A percentile compares a stretch with the other conserved stretches of the same genome.
phyloP scores from a whole-genome alignment of 1,284 basidiomycete genomes.

The Cutaneotrichosporon dermatis region DNA sequence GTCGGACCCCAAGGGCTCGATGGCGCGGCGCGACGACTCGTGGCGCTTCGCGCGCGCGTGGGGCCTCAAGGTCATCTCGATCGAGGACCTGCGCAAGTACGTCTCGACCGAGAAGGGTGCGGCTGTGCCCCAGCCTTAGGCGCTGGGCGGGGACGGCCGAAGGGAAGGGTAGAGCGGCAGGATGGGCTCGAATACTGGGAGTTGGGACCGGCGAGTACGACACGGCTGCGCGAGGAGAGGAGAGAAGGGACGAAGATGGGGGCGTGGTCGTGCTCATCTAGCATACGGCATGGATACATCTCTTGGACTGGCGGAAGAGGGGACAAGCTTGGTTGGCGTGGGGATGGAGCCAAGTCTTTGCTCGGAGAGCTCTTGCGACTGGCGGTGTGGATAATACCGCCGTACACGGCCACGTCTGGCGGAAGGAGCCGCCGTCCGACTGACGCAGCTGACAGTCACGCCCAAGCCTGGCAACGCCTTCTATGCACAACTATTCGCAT shows the following conservation, averaged over 20 bases:
- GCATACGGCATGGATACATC: conserved; percentile 2
- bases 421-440: no score
- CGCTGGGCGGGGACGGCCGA: not conserved
- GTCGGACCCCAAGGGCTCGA: conserved; percentile 73
- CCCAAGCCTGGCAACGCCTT: no score
- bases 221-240: not conserved
- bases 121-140: conserved; percentile 10
- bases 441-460: no score
- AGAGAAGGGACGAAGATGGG: not conserved
- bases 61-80: conserved; percentile 89
- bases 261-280: conserved; percentile 1
- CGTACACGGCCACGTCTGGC: no score
- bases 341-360: no score
- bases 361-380: no score
- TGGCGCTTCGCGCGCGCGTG: conserved; percentile 85
- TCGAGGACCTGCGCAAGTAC: conserved; percentile 61
- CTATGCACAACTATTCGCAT: no score
- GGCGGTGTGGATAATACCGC: no score
- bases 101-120: conserved; percentile 16
- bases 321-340: not conserved
- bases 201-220: not conserved
- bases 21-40: conserved; percentile 94
- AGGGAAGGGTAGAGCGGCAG: not conserved
- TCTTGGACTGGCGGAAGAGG: not conserved
- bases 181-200: no score